Conservation (phyloP, 2,329 filamentous ascomycete genomes). For the Diaporthe eres region DNA sequence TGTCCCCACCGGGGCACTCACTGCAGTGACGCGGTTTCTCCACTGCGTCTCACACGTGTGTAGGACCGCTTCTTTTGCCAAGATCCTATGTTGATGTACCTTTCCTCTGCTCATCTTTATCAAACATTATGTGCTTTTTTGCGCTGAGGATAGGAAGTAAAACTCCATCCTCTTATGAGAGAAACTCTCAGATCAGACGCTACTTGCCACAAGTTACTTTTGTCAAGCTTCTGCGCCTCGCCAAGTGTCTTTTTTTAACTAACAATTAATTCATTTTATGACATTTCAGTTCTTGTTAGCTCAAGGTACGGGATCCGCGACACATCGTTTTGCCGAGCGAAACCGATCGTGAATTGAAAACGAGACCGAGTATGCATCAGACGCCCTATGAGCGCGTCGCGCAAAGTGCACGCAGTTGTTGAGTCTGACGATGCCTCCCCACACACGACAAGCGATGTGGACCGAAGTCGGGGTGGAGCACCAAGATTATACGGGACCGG, state of each 20-base stretch:
- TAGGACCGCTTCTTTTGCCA: background rate
- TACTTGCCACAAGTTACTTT: background rate
- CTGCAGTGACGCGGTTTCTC: slow-evolving; percentile 10
- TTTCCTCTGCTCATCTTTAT: background rate
- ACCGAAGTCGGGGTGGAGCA: slow-evolving; percentile 21
- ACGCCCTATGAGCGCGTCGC: background rate
- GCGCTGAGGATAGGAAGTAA: background rate
- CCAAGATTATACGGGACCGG: background rate
- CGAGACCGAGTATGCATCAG: background rate
- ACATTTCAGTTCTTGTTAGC: background rate
- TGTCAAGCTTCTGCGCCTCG: background rate
- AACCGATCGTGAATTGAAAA: background rate
- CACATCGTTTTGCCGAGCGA: too few relatives aligned
- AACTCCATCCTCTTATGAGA: background rate
- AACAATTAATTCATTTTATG: background rate
- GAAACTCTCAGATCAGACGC: background rate
- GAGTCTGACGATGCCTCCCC: background rate
- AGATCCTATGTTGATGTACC: background rate
- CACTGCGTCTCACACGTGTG: background rate
- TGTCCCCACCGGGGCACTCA: background rate
- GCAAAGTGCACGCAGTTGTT: background rate
- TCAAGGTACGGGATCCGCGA: too few relatives aligned
- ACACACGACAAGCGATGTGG: background rate
- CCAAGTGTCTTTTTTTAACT: too few relatives aligned
- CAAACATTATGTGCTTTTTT: background rate